These are phyloP conservation scores for Apostasia ramifera DNA, from an alignment of 106 monocot species.

Conservation along the genomic window DNA sequence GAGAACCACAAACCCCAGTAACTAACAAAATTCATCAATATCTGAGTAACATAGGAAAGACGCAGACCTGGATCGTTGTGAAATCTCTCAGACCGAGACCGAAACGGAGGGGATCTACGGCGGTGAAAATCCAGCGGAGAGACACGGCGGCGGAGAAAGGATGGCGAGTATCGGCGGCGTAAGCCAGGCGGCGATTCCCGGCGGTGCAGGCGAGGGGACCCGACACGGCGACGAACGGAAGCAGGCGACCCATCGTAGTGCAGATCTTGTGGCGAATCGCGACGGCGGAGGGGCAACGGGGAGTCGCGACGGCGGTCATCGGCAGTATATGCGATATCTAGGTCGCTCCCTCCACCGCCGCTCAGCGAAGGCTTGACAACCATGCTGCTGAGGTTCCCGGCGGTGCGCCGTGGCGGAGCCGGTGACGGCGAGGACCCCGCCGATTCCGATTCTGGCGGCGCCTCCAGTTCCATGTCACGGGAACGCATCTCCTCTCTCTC, in stretches of 20 bases:
- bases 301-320: slow-evolving; percentile 9
- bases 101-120: slow-evolving; percentile 13
- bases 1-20: no score
- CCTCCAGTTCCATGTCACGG: slow-evolving; percentile 18
- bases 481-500: slow-evolving; percentile 5
- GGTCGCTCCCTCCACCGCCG: slow-evolving; percentile 10
- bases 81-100: slow-evolving; percentile 16
- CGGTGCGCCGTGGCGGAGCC: slow-evolving; percentile 12
- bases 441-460: slow-evolving; percentile 8
- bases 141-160: slow-evolving; percentile 3
- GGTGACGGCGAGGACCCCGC: slow-evolving; percentile 7
- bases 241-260: slow-evolving; percentile 8
- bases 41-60: not conserved
- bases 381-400: slow-evolving; percentile 33
- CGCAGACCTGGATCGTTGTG: slow-evolving; percentile 17
- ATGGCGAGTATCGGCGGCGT: slow-evolving; percentile 6
- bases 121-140: slow-evolving; percentile 9
- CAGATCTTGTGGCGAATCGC: not conserved
- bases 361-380: slow-evolving; percentile 26
- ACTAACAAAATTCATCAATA: no score
- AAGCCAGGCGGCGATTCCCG: slow-evolving; percentile 3
- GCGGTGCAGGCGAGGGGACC: not conserved
- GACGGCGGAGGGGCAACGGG: not conserved
- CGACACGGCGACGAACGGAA: slow-evolving; percentile 11
- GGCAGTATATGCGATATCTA: slow-evolving; percentile 4